phyloP scores from a whole-genome alignment of 331 rosid genomes.

The Malus hybrid region DNA sequence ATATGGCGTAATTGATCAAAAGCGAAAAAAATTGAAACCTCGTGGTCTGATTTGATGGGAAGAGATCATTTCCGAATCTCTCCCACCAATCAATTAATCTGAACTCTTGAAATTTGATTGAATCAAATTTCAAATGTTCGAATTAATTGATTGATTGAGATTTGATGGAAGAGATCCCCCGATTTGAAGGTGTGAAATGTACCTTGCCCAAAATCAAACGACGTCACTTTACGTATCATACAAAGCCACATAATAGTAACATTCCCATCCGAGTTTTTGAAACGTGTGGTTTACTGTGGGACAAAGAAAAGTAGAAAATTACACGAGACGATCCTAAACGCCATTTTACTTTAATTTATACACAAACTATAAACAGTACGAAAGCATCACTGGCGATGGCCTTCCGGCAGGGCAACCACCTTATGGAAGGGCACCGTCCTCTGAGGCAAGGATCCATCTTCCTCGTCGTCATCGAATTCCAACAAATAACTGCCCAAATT shows the following conservation, averaged over 20 bases:
- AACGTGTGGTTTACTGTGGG: not conserved
- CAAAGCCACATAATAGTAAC: not conserved
- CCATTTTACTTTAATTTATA: slow-evolving; percentile 10
- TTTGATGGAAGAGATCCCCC: too few relatives aligned
- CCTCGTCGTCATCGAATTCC: slow-evolving; percentile 97
- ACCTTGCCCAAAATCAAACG: too few relatives aligned
- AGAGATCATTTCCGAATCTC: too few relatives aligned
- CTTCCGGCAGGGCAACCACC: slow-evolving; percentile 90
- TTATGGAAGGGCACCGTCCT: slow-evolving; percentile 87
- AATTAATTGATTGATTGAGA: too few relatives aligned
- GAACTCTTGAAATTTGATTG: too few relatives aligned
- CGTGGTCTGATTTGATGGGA: too few relatives aligned
- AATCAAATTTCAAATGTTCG: too few relatives aligned
- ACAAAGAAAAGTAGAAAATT: not conserved
- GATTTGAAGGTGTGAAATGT: too few relatives aligned
- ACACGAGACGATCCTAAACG: not conserved
- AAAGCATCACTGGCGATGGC: slow-evolving; percentile 67
- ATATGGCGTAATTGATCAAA: too few relatives aligned
- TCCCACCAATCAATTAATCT: too few relatives aligned
- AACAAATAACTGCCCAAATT: slow-evolving; percentile 64
- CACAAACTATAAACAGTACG: slow-evolving; percentile 17
- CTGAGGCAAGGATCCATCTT: slow-evolving; percentile 92
- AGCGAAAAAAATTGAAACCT: too few relatives aligned
- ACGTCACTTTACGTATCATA: too few relatives aligned
- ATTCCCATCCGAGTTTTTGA: not conserved